phyloP scores from a whole-genome alignment of 1,139 yeast genomes.

The Entelexis paramagnoliae region DNA sequence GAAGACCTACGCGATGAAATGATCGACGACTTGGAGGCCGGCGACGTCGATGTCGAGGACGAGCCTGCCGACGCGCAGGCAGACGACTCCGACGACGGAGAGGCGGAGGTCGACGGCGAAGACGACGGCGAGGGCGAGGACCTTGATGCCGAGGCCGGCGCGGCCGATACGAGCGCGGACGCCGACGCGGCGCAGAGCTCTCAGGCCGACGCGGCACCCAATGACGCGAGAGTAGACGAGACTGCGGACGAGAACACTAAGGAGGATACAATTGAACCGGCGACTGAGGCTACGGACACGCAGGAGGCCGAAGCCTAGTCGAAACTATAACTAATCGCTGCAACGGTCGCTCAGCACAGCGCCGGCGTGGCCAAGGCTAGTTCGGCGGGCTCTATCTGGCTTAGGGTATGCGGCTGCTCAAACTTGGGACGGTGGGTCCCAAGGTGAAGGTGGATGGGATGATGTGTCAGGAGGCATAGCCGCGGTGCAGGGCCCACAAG shows the following conservation, averaged over 20 bases:
- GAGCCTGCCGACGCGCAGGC: constrained; percentile 28
- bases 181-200: too few relatives aligned
- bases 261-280: too few relatives aligned
- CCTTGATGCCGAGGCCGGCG: constrained; percentile 12
- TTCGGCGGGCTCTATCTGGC: background rate
- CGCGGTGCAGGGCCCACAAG: too few relatives aligned
- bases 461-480: background rate
- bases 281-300: too few relatives aligned
- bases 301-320: too few relatives aligned
- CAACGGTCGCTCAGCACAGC: too few relatives aligned
- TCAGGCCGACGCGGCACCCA: background rate
- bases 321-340: too few relatives aligned
- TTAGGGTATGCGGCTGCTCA: background rate
- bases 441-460: too few relatives aligned
- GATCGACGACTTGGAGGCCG: constrained; percentile 34
- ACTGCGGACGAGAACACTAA: background rate
- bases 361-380: too few relatives aligned
- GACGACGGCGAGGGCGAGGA: constrained; percentile 6
- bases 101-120: constrained; percentile 9
- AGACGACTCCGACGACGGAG: constrained; percentile 25
- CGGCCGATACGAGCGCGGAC: too few relatives aligned
- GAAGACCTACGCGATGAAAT: constrained; percentile 31
- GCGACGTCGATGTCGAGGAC: constrained; percentile 33
- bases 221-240: background rate
- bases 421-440: too few relatives aligned